A percentile compares a stretch with the other conserved stretches of the same genome.
Evolutionary conservation across 768 basidiomycete species (phyloP).

Genomic region (Kwoniella sp.): DNA sequence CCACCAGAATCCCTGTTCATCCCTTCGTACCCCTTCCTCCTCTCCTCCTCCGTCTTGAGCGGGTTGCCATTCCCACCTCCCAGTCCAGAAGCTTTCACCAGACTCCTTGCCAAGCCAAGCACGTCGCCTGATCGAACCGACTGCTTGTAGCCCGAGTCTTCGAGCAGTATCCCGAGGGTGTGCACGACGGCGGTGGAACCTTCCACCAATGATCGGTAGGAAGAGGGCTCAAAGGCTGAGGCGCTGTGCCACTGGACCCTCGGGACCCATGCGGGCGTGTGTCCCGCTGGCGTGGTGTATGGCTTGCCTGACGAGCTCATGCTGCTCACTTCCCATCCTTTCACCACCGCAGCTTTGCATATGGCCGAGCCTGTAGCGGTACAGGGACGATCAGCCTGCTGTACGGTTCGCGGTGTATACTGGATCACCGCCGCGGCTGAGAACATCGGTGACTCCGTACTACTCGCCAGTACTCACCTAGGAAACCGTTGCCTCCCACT

Average conservation of each 20-base stretch:
- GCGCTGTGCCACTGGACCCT: constrained; percentile 77
- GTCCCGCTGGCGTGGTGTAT: constrained; percentile 82
- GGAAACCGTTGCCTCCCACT: constrained; percentile 96
- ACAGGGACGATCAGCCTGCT: no score
- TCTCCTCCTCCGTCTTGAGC: constrained; percentile 50
- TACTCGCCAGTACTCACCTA: constrained; percentile 69
- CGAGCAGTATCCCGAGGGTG: constrained; percentile 84
- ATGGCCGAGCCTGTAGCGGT: constrained; percentile 73
- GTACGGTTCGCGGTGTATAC: no score
- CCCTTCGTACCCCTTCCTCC: constrained; percentile 58
- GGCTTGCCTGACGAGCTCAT: constrained; percentile 85
- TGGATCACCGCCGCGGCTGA: no score
- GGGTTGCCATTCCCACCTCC: constrained; percentile 42
- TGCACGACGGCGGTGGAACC: constrained; percentile 76
- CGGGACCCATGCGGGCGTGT: constrained; percentile 76
- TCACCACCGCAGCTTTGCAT: constrained; percentile 77
- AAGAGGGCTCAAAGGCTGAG: constrained; percentile 70
- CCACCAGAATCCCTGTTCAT: constrained; percentile 87
- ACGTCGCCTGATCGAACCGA: constrained; percentile 61
- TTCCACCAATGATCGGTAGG: constrained; percentile 66
- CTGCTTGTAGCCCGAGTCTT: constrained; percentile 73
- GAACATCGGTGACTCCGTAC: no score
- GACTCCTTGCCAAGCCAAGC: constrained; percentile 56
- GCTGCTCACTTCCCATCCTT: constrained; percentile 81
- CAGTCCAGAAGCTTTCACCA: constrained; percentile 47